Evolutionary conservation across 148 eudicot species (phyloP), one percentile per base, ranked within the genome.

Genomic region (Amaranthus hypochondriacus): DNA sequence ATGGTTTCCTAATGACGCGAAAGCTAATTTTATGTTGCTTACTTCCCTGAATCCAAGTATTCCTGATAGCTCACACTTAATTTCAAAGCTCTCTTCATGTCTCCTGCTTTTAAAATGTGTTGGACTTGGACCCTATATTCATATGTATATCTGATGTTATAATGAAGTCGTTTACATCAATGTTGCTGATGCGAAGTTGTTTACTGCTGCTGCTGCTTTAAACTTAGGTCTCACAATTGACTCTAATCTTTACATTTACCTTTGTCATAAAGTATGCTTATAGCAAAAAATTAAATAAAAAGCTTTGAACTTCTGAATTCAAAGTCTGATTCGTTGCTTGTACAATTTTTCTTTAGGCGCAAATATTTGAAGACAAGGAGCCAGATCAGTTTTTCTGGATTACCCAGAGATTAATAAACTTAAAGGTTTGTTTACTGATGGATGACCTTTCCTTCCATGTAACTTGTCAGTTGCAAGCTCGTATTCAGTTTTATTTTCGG

Each of bases 351-450:
- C 28, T 50, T 51, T 56, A 67, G 70, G 70, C 46, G 15, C 70
- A 50, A 50, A 67, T 51, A 18, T 67, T 50, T 18, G 70, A 67
- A 44, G 56, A 56, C 15, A 67, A 51, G 70, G 70, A 50, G 56
- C 70, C 70, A 50, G 70, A 67, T 50, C 70, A 67, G 44, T 67
- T 51, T 67, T 67, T 67, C 70, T 67, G 56, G 70, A n/a, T 67
- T 14, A 21, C 53, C 56, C 70, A 67, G 56, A 67, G 56, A 18
- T 6, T 67, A 15, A 21, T 67, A 50, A 46, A 49, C 28, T 18
- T 67, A 2, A 67, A 67, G 56, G 70, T 67, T 15, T 50, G 46
- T 10, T 4, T 48, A 4, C 14, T 50, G 8, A 4, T 50, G 56
- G 44, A 55, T 51, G 44, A 9, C 46, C 51, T 67, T 66, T 67